A percentile compares a stretch with the other conserved stretches of the same genome.
phyloP scores from a whole-genome alignment of 495 filamentous ascomycete genomes.

The Penicillium dipodomyicola region DNA sequence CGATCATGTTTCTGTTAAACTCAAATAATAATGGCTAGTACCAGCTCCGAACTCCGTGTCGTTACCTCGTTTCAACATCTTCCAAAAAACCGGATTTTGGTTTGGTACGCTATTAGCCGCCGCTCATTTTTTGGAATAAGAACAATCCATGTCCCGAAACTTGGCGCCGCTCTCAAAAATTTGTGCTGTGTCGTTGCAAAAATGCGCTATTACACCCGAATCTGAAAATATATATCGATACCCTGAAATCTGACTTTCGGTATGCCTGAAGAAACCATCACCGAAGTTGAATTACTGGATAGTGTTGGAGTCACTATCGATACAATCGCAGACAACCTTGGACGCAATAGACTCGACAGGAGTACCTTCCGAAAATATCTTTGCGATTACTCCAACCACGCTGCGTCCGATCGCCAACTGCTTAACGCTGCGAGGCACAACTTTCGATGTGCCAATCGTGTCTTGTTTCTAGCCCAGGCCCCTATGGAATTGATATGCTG shows the following conservation, averaged over 20 bases:
- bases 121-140: background rate
- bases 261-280: conserved; percentile 1
- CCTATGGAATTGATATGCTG: conserved; percentile 20
- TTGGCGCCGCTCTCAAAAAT: too few relatives aligned
- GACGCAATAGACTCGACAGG: conserved; percentile 16
- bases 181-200: background rate
- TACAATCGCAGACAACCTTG: conserved; percentile 18
- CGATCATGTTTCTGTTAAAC: too few relatives aligned
- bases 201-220: background rate
- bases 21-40: too few relatives aligned
- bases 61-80: too few relatives aligned
- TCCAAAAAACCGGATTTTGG: too few relatives aligned
- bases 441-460: conserved; percentile 12
- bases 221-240: background rate
- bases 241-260: background rate
- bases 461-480: conserved; percentile 17
- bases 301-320: background rate
- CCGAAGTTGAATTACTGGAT: conserved; percentile 9
- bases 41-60: too few relatives aligned
- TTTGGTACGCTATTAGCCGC: background rate
- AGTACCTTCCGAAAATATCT: conserved; percentile 6
- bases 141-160: background rate
- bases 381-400: conserved; percentile 11
- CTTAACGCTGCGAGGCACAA: conserved; percentile 17
- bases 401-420: conserved; percentile 16